phyloP scores from a whole-genome alignment of 345 rosid species.

The Citrus sp. region DNA sequence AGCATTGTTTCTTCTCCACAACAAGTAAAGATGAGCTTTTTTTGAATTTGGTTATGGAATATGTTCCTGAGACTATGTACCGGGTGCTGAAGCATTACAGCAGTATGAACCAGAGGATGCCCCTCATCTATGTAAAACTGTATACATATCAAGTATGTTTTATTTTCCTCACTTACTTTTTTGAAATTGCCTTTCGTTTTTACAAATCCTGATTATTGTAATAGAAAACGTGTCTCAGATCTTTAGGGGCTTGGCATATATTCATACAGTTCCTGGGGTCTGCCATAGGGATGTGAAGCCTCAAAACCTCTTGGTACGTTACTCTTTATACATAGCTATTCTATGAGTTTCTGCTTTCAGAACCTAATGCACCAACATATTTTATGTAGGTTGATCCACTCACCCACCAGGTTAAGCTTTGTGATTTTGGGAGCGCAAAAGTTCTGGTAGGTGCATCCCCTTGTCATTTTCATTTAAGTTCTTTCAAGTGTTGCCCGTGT shows the following conservation, averaged over 20 bases:
- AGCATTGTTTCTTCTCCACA: slow-evolving; percentile 87
- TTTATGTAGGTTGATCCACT: slow-evolving; percentile 48
- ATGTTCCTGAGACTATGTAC: slow-evolving; percentile 72
- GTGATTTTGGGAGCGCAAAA: slow-evolving; percentile 62
- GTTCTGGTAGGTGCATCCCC: slow-evolving; percentile 37
- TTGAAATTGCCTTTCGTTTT: neutral
- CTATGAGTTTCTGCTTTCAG: neutral
- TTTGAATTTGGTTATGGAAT: slow-evolving; percentile 84
- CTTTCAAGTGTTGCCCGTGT: neutral
- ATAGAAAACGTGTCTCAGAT: slow-evolving; percentile 46
- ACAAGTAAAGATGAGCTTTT: slow-evolving; percentile 68
- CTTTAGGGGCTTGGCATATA: slow-evolving; percentile 77
- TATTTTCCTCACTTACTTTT: neutral
- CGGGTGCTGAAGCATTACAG: slow-evolving; percentile 62
- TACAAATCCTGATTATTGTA: slow-evolving; percentile 7
- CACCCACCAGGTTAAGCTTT: slow-evolving; percentile 53
- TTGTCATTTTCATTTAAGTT: neutral
- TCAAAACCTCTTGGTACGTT: slow-evolving; percentile 83
- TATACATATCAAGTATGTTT: slow-evolving; percentile 70
- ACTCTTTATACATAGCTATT: neutral
- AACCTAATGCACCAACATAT: slow-evolving; percentile 5
- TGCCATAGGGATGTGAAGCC: slow-evolving; percentile 96
- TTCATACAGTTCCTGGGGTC: slow-evolving; percentile 75
- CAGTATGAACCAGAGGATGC: slow-evolving; percentile 68
- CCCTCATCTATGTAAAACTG: slow-evolving; percentile 71